Evolutionary conservation across 1,284 basidiomycete genomes (phyloP).

Genomic region (Leccinum brunneo-olivaceum): DNA sequence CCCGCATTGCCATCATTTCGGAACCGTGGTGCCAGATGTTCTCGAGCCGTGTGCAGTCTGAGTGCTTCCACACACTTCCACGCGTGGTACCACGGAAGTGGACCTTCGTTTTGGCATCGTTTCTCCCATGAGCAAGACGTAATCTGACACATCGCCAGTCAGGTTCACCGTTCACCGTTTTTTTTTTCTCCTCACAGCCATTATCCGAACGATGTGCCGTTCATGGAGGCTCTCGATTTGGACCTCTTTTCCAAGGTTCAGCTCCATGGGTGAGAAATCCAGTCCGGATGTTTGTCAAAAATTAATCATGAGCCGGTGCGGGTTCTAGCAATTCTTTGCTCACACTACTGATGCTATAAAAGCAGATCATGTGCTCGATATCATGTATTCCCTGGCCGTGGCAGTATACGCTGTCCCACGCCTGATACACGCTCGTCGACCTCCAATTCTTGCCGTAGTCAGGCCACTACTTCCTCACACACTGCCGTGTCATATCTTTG

Average conservation of each 20-base stretch:
- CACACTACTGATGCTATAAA: conserved; percentile 9
- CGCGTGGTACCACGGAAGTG: not conserved
- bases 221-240: conserved; percentile 4
- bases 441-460: not conserved
- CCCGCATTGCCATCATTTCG: too few species aligned
- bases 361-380: conserved; percentile 13
- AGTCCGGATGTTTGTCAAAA: not conserved
- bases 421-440: conserved; percentile 6
- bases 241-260: not conserved
- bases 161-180: not conserved
- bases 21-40: too few species aligned
- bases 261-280: conserved; percentile 5
- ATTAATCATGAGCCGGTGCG: conserved; percentile 3
- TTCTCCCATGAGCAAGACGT: conserved; percentile 8
- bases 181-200: not conserved
- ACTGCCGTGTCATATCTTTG: not conserved
- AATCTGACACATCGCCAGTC: not conserved
- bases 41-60: too few species aligned
- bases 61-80: not conserved
- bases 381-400: conserved; percentile 10
- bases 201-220: not conserved
- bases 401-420: conserved; percentile 21
- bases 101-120: not conserved
- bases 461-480: conserved; percentile 4
- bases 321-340: not conserved